Evolutionary conservation across 768 basidiomycete species (phyloP), one percentile per base, ranked within the genome.

Genomic region (Podaxis sp.): DNA sequence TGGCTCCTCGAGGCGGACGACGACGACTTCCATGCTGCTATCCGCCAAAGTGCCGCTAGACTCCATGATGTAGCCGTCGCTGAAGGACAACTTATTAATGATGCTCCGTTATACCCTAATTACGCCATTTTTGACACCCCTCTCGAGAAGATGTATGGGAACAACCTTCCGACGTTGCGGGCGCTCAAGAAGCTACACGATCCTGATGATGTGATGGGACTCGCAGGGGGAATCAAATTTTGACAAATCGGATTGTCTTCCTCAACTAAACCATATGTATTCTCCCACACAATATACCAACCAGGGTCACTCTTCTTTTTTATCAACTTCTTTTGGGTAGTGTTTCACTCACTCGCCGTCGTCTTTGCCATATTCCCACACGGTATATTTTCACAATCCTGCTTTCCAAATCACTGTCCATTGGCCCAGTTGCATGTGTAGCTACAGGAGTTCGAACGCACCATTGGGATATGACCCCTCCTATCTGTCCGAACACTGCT

Each of bases 191-290:
- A 64, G 60, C 58, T 53, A 22, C 76, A 84, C 57, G 88, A 90
- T 70, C 88, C 87, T 0, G 56, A 73, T 8, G 78, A 84, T 66
- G 78, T 88, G 44, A 90, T 90, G 87, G 81, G 79, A 15, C 80
- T 88, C 17, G 78, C 87, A n/a, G 87, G 87, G 4, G 88, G 87
- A 6, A 88, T 81, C 71, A 88, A 87, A 72, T 73, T 85, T 50
- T 80, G 53, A 54, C 37, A 15, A 30, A 33, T 33, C 33, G 33
- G 33, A 33, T 10, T 28, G 17, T 53, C 28, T 53, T 53, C 17
- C 8, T 33, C 28, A 8, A 20, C n/a, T 44, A 17, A 44, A 13
- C 17, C 28, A 8, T 13, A n/a, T 54, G 8, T 22, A 26, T 37
- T 38, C 20, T 26, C 37, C 38, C 37, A 56, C 54, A 40, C 37